A percentile compares a stretch with the other conserved stretches of the same genome.
These are phyloP conservation scores for Pseudonectria buxi DNA, from an alignment of 2,329 filamentous ascomycete genomes.

Conservation along the genomic window DNA sequence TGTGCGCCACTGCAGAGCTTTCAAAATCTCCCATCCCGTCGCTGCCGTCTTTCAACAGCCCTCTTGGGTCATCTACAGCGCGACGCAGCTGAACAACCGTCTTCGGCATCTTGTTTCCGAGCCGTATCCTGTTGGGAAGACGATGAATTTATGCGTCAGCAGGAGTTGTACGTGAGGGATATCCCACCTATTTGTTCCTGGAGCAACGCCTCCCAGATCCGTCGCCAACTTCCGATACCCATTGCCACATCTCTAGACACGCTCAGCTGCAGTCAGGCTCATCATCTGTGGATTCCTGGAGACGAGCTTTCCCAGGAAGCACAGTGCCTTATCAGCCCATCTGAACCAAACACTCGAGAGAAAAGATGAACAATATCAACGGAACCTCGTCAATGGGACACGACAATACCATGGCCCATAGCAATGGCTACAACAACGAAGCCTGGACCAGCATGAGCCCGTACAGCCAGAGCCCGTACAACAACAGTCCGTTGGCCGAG, in stretches of 20 bases:
- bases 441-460: constrained; percentile 51
- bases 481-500: constrained; percentile 53
- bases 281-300: too few relatives aligned
- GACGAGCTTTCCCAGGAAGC: too few relatives aligned
- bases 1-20: too few relatives aligned
- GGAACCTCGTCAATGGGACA: constrained; percentile 25
- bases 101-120: constrained; percentile 4
- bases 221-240: constrained; percentile 7
- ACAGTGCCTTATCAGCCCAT: constrained; percentile 1
- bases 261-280: too few relatives aligned
- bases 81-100: too few relatives aligned
- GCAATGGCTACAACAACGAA: constrained; percentile 32
- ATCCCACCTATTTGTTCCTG: constrained; percentile 13
- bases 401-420: constrained; percentile 25
- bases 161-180: constrained; percentile 16
- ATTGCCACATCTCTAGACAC: background rate
- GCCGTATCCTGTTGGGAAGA: constrained; percentile 12
- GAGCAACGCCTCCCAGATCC: constrained; percentile 4
- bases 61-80: constrained; percentile 2
- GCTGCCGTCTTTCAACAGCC: too few relatives aligned
- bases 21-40: too few relatives aligned
- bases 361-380: constrained; percentile 29
- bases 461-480: constrained; percentile 55
- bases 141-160: constrained; percentile 18
- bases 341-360: constrained; percentile 6